Evolutionary conservation across 176 grass and related monocot species (phyloP).

Genomic region (Tuctoria greenei): DNA sequence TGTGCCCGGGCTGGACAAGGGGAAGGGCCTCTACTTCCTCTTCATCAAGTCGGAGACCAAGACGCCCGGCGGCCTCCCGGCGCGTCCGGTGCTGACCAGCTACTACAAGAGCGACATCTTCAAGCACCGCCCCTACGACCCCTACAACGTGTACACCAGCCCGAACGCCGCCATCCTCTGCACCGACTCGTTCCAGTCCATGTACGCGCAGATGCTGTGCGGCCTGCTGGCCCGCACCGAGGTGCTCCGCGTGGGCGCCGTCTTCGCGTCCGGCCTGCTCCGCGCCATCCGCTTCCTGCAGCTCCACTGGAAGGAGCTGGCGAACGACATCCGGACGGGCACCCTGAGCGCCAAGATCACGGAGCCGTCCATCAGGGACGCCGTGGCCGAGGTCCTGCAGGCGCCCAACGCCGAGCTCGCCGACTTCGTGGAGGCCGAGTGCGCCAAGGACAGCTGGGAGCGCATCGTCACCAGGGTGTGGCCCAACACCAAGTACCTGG

Average conservation of each 20-base stretch:
- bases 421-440: slow-evolving; percentile 55
- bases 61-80: slow-evolving; percentile 79
- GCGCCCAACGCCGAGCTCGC: slow-evolving; percentile 50
- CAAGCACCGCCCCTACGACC: slow-evolving; percentile 73
- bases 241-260: slow-evolving; percentile 91
- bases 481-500: slow-evolving; percentile 96
- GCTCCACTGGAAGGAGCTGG: slow-evolving; percentile 73
- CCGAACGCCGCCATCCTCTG: slow-evolving; percentile 87
- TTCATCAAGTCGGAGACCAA: slow-evolving; percentile 90
- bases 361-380: slow-evolving; percentile 57
- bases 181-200: slow-evolving; percentile 89
- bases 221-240: slow-evolving; percentile 66
- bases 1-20: slow-evolving; percentile 77
- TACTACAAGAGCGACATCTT: slow-evolving; percentile 99
- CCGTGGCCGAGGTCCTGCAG: slow-evolving; percentile 53
- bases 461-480: slow-evolving; percentile 80
- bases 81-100: slow-evolving; percentile 86
- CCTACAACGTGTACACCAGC: slow-evolving; percentile 89
- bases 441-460: slow-evolving; percentile 54
- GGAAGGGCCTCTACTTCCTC: slow-evolving; percentile 93
- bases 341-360: slow-evolving; percentile 47
- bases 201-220: slow-evolving; percentile 95
- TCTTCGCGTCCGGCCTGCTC: slow-evolving; percentile 94
- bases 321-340: slow-evolving; percentile 62
- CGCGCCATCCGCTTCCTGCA: slow-evolving; percentile 92